phyloP scores from a whole-genome alignment of 768 basidiomycete species.

The Paxillus rubicundulus region DNA sequence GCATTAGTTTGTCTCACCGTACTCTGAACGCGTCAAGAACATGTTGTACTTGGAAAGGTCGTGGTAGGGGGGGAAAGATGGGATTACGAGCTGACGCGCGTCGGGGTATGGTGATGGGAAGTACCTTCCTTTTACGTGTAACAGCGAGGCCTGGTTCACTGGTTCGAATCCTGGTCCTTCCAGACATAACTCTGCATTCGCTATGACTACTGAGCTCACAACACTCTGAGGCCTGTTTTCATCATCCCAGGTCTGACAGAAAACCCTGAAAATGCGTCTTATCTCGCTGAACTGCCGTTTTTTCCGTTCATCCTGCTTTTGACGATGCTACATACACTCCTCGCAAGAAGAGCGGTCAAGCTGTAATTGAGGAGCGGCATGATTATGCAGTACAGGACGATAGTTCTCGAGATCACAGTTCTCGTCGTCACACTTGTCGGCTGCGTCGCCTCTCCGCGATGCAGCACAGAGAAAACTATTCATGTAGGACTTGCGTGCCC shows the following conservation, averaged over 20 bases:
- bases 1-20: constrained; percentile 48
- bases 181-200: background rate
- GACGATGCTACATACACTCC: constrained; percentile 73
- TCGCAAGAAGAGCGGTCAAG: constrained; percentile 61
- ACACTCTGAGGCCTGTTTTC: constrained; percentile 27
- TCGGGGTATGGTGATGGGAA: constrained; percentile 30
- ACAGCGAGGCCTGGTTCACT: background rate
- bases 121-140: constrained; percentile 22
- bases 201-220: constrained; percentile 26
- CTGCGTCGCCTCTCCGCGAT: constrained; percentile 21
- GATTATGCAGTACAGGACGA: constrained; percentile 83
- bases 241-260: constrained; percentile 12
- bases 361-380: constrained; percentile 73
- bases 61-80: constrained; percentile 4
- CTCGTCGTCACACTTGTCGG: constrained; percentile 17
- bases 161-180: background rate
- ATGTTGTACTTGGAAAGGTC: constrained; percentile 40
- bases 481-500: constrained; percentile 59
- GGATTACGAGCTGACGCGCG: constrained; percentile 24
- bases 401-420: constrained; percentile 69
- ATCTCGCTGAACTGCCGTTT: constrained; percentile 63
- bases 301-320: constrained; percentile 70
- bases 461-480: constrained; percentile 24
- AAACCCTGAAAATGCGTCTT: constrained; percentile 37
- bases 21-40: constrained; percentile 96